These are phyloP conservation scores for Stenogyne calaminthoides DNA, from an alignment of 305 asterid species.

Conservation along the genomic window DNA sequence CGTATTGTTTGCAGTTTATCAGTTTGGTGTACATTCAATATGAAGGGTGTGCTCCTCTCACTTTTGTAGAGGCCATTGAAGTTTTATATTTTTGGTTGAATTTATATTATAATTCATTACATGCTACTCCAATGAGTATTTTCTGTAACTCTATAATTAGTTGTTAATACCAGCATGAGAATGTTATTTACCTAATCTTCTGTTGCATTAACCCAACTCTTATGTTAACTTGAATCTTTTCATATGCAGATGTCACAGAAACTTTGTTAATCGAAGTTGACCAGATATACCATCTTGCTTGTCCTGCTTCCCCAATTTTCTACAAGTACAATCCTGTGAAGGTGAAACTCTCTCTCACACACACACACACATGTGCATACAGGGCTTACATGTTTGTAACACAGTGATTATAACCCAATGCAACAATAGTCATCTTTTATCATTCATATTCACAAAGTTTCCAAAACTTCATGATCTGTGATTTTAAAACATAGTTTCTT, in stretches of 20 bases:
- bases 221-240: background rate
- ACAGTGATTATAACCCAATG: background rate
- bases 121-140: background rate
- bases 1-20: conserved; percentile 24
- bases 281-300: conserved; percentile 95
- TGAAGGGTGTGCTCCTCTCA: background rate
- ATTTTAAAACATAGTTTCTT: background rate
- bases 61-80: background rate
- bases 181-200: background rate
- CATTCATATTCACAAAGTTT: background rate
- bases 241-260: conserved; percentile 81
- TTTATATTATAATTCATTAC: background rate
- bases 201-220: background rate
- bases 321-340: conserved; percentile 97
- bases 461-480: background rate
- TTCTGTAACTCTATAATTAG: background rate
- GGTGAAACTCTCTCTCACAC: conserved; percentile 45
- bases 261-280: conserved; percentile 87
- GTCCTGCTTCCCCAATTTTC: conserved; percentile 98
- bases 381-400: background rate
- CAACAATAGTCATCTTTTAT: background rate
- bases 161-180: background rate
- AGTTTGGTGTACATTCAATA: background rate
- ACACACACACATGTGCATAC: background rate
- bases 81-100: background rate